Evolutionary conservation across 2,329 filamentous ascomycete species (phyloP), one percentile per base, ranked within the genome.

Genomic region (Cladophialophora exuberans): DNA sequence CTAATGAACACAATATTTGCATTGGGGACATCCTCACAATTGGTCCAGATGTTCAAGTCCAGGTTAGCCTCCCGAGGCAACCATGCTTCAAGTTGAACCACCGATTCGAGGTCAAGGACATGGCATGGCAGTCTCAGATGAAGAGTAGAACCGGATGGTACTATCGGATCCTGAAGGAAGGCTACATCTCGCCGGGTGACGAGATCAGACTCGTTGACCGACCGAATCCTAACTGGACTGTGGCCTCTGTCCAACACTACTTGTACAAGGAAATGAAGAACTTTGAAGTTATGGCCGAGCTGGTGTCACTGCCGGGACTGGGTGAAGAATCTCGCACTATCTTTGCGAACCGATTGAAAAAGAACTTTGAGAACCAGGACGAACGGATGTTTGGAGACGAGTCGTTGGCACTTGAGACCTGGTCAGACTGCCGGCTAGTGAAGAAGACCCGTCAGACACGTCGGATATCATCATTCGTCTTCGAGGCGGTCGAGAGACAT

Each of bases 71-170:
- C 18, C 84, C 84, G 1, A 76, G 85, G 9, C 79, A 83, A 61
- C 85, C 85, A 9, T 87, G 85, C 70, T 87, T 81, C 72, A 87
- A 87, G 65, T 76, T 88, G 5, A 87, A 87, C 65, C 83, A 86
- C 62, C 82, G 84, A 1, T 88, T 88, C 67, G 75, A 79, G 25
- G 71, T 86, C 6, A 82, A 81, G 62, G 79, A 84, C 58, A 85
- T 87, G 68, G 81, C 84, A 3, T 79, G 79, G 1, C 72, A 76
- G 17, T 81, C 82, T 0, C 84, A 81, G 69, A 74, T 77, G 59
- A 73, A 72, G 1, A 80, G 80, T 54, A 77, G 84, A 1, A 86
- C 83, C 0, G 85, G 85, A 0, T 88, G 84, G 84, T 82, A 45
- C 42, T 45, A 45, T 45, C 42, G 42, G 3, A 26, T 45, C 42